A percentile compares a stretch with the other conserved stretches of the same genome.
Conservation (phyloP, 768 basidiomycete genomes). For the Boletus vermiculosoides region DNA sequence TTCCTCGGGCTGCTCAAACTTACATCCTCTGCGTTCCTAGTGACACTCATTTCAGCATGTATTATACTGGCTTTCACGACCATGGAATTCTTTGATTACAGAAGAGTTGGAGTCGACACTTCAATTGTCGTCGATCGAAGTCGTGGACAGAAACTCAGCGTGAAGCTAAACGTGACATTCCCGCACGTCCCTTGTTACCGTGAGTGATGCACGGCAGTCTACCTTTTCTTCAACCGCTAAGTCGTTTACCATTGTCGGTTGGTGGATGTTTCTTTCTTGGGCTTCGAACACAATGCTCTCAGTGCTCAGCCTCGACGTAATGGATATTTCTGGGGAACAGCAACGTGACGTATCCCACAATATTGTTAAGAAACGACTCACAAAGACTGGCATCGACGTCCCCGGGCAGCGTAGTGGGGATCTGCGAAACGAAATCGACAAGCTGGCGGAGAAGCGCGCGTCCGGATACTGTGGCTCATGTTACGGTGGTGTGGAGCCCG, state of each 20-base stretch:
- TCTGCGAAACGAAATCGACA: conserved; percentile 86
- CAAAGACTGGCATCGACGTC: conserved; percentile 56
- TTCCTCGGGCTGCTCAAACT: conserved; percentile 1
- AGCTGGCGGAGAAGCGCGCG: conserved; percentile 58
- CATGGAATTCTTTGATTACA: conserved; percentile 96
- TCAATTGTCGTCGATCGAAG: conserved; percentile 94
- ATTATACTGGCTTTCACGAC: conserved; percentile 90
- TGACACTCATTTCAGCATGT: conserved; percentile 87
- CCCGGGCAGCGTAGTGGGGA: conserved; percentile 56
- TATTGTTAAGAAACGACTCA: conserved; percentile 78
- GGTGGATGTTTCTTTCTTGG: not conserved
- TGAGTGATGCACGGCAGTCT: conserved; percentile 43
- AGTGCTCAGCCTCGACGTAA: conserved; percentile 96
- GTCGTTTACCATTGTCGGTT: not conserved
- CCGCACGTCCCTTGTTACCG: conserved; percentile 97
- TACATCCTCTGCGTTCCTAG: conserved; percentile 40
- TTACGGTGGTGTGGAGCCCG: conserved; percentile 81
- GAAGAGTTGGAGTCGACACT: conserved; percentile 81
- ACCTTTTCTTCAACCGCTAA: conserved; percentile 1
- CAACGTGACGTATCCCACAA: conserved; percentile 91
- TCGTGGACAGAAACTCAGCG: conserved; percentile 90
- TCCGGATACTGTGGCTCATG: conserved; percentile 90
- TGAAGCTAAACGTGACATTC: conserved; percentile 91
- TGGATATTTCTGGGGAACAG: conserved; percentile 97
- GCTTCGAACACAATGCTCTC: conserved; percentile 2